Conservation (phyloP, 129 eudicot species). For the Flaveria brownii region DNA sequence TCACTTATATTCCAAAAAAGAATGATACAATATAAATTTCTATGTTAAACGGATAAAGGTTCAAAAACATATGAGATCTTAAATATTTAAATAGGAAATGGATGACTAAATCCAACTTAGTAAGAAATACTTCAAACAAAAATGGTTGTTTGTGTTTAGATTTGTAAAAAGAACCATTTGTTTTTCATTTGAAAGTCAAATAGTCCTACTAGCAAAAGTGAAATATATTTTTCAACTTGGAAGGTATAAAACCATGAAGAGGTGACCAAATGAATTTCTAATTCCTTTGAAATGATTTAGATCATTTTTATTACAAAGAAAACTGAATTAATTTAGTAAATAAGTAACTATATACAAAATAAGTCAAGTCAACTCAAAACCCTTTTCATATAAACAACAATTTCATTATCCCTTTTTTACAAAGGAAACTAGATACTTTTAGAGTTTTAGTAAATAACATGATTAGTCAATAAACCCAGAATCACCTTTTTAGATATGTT, state of each 20-base stretch:
- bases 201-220: neutral
- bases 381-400: neutral
- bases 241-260: neutral
- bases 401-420: neutral
- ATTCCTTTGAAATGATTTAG: neutral
- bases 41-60: neutral
- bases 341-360: neutral
- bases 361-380: neutral
- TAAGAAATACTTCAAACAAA: neutral
- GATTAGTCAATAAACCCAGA: neutral
- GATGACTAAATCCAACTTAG: neutral
- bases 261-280: neutral
- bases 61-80: neutral
- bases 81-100: neutral
- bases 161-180: neutral
- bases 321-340: neutral
- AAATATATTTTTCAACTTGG: neutral
- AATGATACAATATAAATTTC: neutral
- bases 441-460: neutral
- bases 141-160: no score
- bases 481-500: constrained; percentile 64
- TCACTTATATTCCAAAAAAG: neutral
- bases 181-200: neutral
- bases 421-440: neutral
- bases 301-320: neutral